These are phyloP conservation scores for Russula dissimulans DNA, from an alignment of 768 basidiomycete genomes.

Conservation along the genomic window DNA sequence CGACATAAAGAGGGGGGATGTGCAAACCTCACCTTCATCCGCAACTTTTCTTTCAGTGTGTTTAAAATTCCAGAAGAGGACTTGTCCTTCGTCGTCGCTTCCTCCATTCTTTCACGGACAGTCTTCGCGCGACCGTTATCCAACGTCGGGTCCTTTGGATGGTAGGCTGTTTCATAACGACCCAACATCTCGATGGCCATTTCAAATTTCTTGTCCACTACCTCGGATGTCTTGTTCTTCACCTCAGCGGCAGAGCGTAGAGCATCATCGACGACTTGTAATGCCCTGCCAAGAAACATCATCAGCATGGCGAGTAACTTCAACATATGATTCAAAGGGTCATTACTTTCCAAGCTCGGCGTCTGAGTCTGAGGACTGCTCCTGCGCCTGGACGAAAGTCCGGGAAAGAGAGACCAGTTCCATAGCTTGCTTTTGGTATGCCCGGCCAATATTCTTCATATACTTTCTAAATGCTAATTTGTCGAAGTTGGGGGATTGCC, in stretches of 20 bases:
- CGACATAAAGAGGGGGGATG: neutral
- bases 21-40: neutral
- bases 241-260: neutral
- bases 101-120: neutral
- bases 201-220: neutral
- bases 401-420: constrained; percentile 1
- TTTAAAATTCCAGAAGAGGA: neutral
- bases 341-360: neutral
- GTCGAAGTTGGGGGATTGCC: neutral
- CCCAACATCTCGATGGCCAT: neutral
- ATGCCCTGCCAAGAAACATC: too few species aligned
- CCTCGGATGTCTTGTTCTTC: neutral
- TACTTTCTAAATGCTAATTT: constrained; percentile 4
- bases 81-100: neutral
- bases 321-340: too few species aligned
- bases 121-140: neutral
- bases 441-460: constrained; percentile 3
- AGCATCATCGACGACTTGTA: neutral
- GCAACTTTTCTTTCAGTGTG: neutral
- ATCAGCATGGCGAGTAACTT: too few species aligned
- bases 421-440: neutral
- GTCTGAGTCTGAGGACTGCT: neutral
- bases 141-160: neutral
- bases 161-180: neutral
- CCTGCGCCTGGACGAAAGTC: neutral